Percentiles rank a stretch among this genome's conserved stretches.
phyloP scores from a whole-genome alignment of 192 early-diverging fungal genomes.

The Coemansia guatemalensis region DNA sequence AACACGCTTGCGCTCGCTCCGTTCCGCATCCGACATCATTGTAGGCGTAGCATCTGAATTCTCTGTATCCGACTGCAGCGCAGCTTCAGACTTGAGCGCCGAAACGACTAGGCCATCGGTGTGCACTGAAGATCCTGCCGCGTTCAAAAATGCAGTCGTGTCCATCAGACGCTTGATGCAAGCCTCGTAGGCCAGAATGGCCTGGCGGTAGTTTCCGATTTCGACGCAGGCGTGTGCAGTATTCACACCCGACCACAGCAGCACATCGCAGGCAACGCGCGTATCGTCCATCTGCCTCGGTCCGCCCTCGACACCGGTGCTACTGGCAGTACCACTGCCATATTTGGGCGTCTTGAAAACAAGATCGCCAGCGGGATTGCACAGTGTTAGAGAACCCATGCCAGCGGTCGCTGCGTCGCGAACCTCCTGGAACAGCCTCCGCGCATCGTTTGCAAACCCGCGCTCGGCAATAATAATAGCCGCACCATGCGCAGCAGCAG shows the following conservation, averaged over 20 bases:
- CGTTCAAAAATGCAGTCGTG: slow-evolving; percentile 14
- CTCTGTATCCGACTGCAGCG: neutral
- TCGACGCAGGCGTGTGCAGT: slow-evolving; percentile 77
- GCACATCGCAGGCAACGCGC: slow-evolving; percentile 32
- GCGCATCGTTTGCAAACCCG: slow-evolving; percentile 60
- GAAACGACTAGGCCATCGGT: neutral
- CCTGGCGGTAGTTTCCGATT: slow-evolving; percentile 70
- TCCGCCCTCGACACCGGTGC: neutral
- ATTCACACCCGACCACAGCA: slow-evolving; percentile 63
- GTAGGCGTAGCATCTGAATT: neutral
- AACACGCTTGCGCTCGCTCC: slow-evolving; percentile 16
- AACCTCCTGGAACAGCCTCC: slow-evolving; percentile 66
- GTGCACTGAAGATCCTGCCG: neutral
- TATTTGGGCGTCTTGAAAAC: slow-evolving; percentile 23
- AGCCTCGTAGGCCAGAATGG: slow-evolving; percentile 68
- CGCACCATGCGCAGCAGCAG: slow-evolving; percentile 82
- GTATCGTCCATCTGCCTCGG: neutral
- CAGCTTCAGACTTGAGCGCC: neutral
- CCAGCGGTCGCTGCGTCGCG: slow-evolving; percentile 55
- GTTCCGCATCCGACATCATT: slow-evolving; percentile 23
- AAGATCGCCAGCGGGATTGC: slow-evolving; percentile 20
- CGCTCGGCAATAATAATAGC: slow-evolving; percentile 81
- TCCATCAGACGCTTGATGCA: slow-evolving; percentile 52
- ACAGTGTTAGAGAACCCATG: slow-evolving; percentile 24
- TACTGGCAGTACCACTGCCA: neutral